Base-by-base conservation (phyloP, 208 protist species). In the Naegleria gruberi region DNA sequence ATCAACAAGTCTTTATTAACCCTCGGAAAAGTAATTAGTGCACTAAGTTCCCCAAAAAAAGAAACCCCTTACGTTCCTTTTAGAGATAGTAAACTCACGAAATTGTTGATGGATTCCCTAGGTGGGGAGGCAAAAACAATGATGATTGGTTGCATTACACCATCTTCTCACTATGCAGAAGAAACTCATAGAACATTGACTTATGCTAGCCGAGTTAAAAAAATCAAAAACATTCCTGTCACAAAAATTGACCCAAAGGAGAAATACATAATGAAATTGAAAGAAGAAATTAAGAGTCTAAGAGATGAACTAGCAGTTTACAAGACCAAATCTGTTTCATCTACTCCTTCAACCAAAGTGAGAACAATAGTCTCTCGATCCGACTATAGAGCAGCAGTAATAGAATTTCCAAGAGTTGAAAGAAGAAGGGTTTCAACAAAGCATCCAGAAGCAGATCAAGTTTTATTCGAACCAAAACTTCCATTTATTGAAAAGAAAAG, bases 91-190 rank as follows among this genome's bases (percentile, higher is more conserved):
- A 95, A 94, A 45, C 94, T 98, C 19, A 98, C 96, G 6, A 96
- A 95, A 94, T 89, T 97, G 74, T 90, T 98, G 51, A 96, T 93
- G 93, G 96, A 97, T 91, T 96, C 94, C 6, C 89, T 98, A 6
- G 96, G 95, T 90, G 96, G 96, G 30, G 96, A 96, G 92, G 95
- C 94, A 87, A 97, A 97, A 89, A 99, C 98, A 0, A 95, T 95
- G 37, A 98, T 99, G 97, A 95, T 99, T 65, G 97, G 97, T n/a
- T 97, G 96, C 1, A 91, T 98, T 7, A 96, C 94, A 4, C 98
- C 97, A 19, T 94, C 96, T 89, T 82, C 90, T 34, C 90, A 93
- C 41, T 95, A 96, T 91, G 96, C 95, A 82, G 97, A 98, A 7
- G 97, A 98, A 91, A 97, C 94, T n/a, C 92, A 94, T 15, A 95